Evolutionary conservation across 2,329 filamentous ascomycete species (phyloP), one percentile per base, ranked within the genome.

Genomic region (Xylariales sp.): DNA sequence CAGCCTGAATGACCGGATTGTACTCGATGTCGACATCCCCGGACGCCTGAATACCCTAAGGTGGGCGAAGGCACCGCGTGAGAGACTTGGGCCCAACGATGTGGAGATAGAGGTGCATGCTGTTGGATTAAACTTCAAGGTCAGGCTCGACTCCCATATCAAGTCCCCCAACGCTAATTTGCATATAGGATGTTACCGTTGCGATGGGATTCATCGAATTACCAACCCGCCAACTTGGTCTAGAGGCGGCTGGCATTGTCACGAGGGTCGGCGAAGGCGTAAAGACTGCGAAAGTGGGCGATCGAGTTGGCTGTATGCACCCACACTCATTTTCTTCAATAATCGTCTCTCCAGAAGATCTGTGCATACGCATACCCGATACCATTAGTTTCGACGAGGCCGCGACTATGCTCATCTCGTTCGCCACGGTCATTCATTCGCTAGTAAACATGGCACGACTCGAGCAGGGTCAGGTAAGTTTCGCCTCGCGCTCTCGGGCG

Each of bases 281-380:
- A 2, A 60, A 56, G 34, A 48, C 66, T 23, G 3, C 71, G 16
- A 61, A 65, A 48, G 64, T 70, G 6, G 70, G 71, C 5, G 70
- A 72, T 41, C 68, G 71, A 7, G 68, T 69, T 30, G 72, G 77
- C 36, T 75, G 76, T 65, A 54, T 71, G 67, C 52, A 52, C 23
- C 55, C 61, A 7, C 71, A 63, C 18, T 73, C 64, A 62, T 76
- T 55, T 77, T 79, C 63, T 36, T 80, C 75, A 10, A 76, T 64
- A 64, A 76, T 72, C 50, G 72, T 70, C 56, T 48, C 46, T 45
- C 41, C 41, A 45, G 41, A 45, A 14, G 41, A 45, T 45, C 41
- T 45, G 16, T 45, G 41, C 41, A n/a, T 45, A 45, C 41, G 41
- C 9, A 45, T 45, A 45, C 74, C 74, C 0, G 69, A 70, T 46